phyloP scores from a whole-genome alignment of 768 basidiomycete genomes.

The Trametes coccinea region DNA sequence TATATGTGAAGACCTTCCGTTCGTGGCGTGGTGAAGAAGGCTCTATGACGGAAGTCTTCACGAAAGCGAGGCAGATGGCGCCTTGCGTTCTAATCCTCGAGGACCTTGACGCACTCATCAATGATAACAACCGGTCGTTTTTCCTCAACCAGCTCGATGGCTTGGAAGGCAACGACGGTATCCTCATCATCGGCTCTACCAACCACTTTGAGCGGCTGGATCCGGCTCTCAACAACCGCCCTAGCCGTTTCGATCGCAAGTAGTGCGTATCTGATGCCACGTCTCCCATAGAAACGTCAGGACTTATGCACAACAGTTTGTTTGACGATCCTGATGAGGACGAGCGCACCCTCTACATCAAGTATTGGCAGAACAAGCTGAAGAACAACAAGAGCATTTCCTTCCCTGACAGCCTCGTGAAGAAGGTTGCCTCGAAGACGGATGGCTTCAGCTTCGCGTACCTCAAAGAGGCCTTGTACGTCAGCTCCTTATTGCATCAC shows the following conservation, averaged over 20 bases:
- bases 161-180: conserved; percentile 73
- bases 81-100: conserved; percentile 70
- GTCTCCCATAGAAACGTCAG: too few relatives aligned
- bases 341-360: conserved; percentile 66
- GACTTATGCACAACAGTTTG: conserved; percentile 39
- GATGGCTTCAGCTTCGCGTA: conserved; percentile 82
- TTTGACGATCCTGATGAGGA: conserved; percentile 71
- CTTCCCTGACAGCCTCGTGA: conserved; percentile 67
- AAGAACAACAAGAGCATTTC: conserved; percentile 56
- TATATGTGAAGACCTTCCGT: conserved; percentile 83
- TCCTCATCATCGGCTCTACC: conserved; percentile 77
- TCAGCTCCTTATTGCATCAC: conserved; percentile 11
- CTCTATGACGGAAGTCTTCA: conserved; percentile 67
- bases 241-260: conserved; percentile 85
- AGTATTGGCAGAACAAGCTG: conserved; percentile 84
- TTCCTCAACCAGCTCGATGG: conserved; percentile 89
- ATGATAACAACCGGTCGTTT: conserved; percentile 75
- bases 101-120: conserved; percentile 79
- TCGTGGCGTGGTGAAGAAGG: conserved; percentile 65
- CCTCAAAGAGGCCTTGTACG: conserved; percentile 87
- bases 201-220: conserved; percentile 85
- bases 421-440: conserved; percentile 60
- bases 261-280: conserved; percentile 50
- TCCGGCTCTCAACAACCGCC: conserved; percentile 71
- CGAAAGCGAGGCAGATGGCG: conserved; percentile 66